A percentile compares a stretch with the other conserved stretches of the same genome.
Conservation (phyloP, 2,329 filamentous ascomycete genomes). For the Dactylellina sp. region DNA sequence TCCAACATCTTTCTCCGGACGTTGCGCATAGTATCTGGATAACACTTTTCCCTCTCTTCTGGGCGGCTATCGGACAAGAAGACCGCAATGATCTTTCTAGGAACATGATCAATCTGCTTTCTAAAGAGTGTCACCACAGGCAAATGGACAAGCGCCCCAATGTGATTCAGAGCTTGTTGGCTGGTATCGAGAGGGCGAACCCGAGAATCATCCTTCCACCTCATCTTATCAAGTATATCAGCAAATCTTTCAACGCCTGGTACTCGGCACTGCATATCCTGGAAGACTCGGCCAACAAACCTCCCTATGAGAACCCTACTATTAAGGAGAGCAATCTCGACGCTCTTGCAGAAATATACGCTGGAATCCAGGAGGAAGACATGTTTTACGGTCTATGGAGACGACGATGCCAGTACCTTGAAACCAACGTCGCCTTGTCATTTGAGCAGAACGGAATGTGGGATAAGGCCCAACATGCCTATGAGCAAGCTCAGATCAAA, state of each 20-base stretch:
- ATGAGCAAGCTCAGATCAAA: conserved; percentile 96
- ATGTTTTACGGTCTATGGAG: conserved; percentile 98
- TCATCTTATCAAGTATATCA: conserved; percentile 94
- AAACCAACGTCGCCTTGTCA: conserved; percentile 95
- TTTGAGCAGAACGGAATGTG: conserved; percentile 99
- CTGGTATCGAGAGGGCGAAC: conserved; percentile 84
- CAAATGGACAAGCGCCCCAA: conserved; percentile 96
- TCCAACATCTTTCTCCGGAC: conserved; percentile 87
- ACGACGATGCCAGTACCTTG: conserved; percentile 92
- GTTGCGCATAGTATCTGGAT: conserved; percentile 92
- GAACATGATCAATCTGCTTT: conserved; percentile 87
- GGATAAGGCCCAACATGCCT: conserved; percentile 98
- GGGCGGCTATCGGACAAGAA: conserved; percentile 87
- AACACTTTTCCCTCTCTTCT: conserved; percentile 89
- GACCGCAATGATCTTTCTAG: conserved; percentile 91
- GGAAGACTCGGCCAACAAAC: conserved; percentile 86
- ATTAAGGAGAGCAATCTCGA: conserved; percentile 95
- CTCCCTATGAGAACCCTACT: conserved; percentile 82
- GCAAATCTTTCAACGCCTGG: conserved; percentile 95
- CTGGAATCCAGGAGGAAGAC: conserved; percentile 91
- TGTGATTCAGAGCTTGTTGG: conserved; percentile 90
- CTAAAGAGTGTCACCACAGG: conserved; percentile 93
- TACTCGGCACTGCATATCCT: conserved; percentile 92
- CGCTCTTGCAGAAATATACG: conserved; percentile 92
- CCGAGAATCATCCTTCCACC: conserved; percentile 93